Evolutionary conservation across 805 yeast species (phyloP).

Genomic region (Wickerhamomyces ciferrii): DNA sequence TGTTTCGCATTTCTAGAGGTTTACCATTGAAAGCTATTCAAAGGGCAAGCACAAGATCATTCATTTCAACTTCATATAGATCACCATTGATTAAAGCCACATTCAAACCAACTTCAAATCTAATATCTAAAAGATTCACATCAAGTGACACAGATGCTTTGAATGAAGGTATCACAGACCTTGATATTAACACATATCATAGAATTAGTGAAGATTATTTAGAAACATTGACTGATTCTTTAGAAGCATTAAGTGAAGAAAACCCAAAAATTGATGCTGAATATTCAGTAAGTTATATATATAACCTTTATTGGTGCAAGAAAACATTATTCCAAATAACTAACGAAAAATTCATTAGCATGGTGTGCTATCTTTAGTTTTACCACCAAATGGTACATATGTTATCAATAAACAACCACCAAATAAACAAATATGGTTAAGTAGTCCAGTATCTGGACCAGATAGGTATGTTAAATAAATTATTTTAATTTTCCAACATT

Average conservation of each 20-base stretch:
- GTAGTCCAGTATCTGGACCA: slow-evolving; percentile 93
- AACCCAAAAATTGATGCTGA: slow-evolving; percentile 69
- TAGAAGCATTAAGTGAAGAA: slow-evolving; percentile 63
- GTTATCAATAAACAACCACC: slow-evolving; percentile 98
- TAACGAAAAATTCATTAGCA: slow-evolving; percentile 30
- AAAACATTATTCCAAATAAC: no score
- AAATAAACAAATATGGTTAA: slow-evolving; percentile 92
- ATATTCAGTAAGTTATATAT: slow-evolving; percentile 50
- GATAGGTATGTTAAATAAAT: slow-evolving; percentile 27
- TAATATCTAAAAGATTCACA: neutral
- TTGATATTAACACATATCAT: slow-evolving; percentile 56
- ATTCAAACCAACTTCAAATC: neutral
- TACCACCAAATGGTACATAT: slow-evolving; percentile 76
- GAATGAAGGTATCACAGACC: slow-evolving; percentile 25
- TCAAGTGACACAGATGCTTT: neutral
- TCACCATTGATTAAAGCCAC: neutral
- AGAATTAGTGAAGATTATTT: slow-evolving; percentile 58
- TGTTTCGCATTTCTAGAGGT: neutral
- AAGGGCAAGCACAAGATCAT: neutral
- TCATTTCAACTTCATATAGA: neutral
- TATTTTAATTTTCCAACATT: neutral
- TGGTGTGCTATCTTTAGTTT: slow-evolving; percentile 76
- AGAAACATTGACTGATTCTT: slow-evolving; percentile 59
- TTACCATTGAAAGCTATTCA: neutral
- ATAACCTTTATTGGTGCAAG: no score